These are phyloP conservation scores for Pseudogymnoascus sp. DNA, from an alignment of 2,329 filamentous ascomycete genomes.

Conservation along the genomic window DNA sequence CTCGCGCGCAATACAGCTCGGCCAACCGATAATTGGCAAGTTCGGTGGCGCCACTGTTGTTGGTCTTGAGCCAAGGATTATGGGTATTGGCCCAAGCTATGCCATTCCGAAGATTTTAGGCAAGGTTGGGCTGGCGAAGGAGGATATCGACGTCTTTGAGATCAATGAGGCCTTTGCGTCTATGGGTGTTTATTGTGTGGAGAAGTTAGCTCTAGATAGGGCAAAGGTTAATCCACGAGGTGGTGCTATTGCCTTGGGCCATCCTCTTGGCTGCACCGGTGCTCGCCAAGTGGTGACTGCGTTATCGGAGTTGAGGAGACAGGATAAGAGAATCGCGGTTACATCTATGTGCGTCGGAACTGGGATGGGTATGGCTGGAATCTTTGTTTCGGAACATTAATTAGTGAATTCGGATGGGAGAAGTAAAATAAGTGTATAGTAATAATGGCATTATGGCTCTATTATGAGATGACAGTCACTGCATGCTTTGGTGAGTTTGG, in stretches of 20 bases:
- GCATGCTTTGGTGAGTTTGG: not conserved
- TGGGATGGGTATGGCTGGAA: constrained; percentile 93
- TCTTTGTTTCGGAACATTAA: constrained; percentile 82
- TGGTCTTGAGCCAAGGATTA: constrained; percentile 82
- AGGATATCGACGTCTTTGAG: constrained; percentile 92
- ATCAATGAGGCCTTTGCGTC: constrained; percentile 98
- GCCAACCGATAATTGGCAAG: constrained; percentile 83
- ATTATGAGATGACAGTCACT: not conserved
- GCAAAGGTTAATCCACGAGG: constrained; percentile 96
- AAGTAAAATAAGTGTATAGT: not conserved
- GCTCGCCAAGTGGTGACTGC: constrained; percentile 86
- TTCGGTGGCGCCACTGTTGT: constrained; percentile 76
- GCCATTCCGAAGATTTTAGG: constrained; percentile 85
- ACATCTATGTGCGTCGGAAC: constrained; percentile 96
- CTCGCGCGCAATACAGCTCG: constrained; percentile 76
- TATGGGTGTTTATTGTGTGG: constrained; percentile 87
- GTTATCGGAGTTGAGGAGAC: constrained; percentile 79
- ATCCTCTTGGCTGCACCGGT: constrained; percentile 89
- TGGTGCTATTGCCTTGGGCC: constrained; percentile 88
- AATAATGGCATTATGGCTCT: not conserved
- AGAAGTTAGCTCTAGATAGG: constrained; percentile 70
- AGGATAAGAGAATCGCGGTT: constrained; percentile 73
- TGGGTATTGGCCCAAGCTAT: constrained; percentile 90
- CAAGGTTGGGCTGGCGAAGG: constrained; percentile 71
- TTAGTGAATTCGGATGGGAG: not conserved